Base-by-base conservation (phyloP, 495 filamentous ascomycete species). In the Haplographium delicatum region DNA sequence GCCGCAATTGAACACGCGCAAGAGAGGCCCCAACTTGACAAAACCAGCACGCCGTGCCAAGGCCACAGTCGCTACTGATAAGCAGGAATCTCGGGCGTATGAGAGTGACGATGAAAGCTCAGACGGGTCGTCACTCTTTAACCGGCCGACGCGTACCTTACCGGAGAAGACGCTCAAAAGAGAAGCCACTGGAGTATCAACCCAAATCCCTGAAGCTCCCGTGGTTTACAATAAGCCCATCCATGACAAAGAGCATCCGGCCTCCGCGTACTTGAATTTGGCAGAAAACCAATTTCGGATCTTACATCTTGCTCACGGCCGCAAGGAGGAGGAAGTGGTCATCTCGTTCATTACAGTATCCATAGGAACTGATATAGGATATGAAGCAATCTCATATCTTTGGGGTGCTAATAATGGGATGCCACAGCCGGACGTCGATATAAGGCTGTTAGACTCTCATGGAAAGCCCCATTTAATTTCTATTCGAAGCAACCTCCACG, bases 341-440 rank as follows among this genome's bases (percentile, higher is more conserved):
- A 15, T 11, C 42, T 44, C 42, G 6, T 44, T 44, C n/a, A 26
- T 44, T 16, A 31, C 16, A 28, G 42, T 18, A 30, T 44, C 25
- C 3, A 23, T 27, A 18, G 16, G 13, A 20, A 3, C 6, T 5
- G n/a, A 25, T 19, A 31, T 19, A 13, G 18, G 26, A 19, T 35
- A 47, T 28, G 27, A 47, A 35, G 44, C 30, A 11, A 30, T 44
- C 24, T 44, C 42, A 15, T 44, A 44, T 11, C 42, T 44, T 4
- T 44, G 42, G 42, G 42, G 42, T 1, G 24, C 7, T 18, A 9
- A n/a, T 13, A 30, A 8, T 1, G n/a, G 39, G 13, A 20, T n/a
- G n/a, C n/a, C n/a, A 38, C 42, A 44, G 20, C 16, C 3, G 10
- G 3, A 18, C 4, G 20, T 15, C 8, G 16, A 30, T 23, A 30